Conservation (phyloP, 78 protist species). For the Diacronema lutheri region DNA sequence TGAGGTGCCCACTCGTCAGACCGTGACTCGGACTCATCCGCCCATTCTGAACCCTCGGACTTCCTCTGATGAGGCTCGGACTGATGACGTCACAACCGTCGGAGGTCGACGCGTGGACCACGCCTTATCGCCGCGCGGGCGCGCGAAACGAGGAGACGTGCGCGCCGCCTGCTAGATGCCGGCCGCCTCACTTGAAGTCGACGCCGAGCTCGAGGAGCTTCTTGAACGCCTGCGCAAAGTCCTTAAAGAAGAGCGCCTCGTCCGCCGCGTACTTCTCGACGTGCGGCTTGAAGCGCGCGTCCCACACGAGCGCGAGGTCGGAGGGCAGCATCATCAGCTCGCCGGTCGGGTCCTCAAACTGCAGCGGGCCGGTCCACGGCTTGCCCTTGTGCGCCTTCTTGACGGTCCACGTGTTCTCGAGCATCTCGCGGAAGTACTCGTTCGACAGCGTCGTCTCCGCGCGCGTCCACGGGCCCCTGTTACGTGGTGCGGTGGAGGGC, state of each 20-base stretch:
- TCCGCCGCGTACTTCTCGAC: background rate
- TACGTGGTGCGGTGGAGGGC: no score
- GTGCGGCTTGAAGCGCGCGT: background rate
- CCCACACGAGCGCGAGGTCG: background rate
- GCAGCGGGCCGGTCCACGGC: background rate
- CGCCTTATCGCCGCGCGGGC: no score
- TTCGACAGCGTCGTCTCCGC: slow-evolving; percentile 50
- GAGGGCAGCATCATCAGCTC: slow-evolving; percentile 22
- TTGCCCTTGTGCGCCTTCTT: slow-evolving; percentile 2
- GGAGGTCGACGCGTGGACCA: no score
- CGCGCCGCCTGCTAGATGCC: no score
- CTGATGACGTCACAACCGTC: no score
- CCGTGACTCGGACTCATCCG: no score
- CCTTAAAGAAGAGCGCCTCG: background rate
- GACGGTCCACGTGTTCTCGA: slow-evolving; percentile 3
- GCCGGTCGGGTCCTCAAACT: background rate
- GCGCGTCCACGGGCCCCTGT: slow-evolving; percentile 17
- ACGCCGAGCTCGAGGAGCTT: background rate
- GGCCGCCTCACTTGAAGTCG: no score
- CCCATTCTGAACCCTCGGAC: no score
- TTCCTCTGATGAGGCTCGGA: no score
- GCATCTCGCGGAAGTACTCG: background rate
- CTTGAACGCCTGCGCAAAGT: background rate
- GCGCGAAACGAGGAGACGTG: no score
- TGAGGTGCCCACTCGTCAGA: no score